Percentiles rank a stretch among this genome's conserved stretches.
Evolutionary conservation across 805 yeast species (phyloP).

Genomic region (Priceomyces carsonii): DNA sequence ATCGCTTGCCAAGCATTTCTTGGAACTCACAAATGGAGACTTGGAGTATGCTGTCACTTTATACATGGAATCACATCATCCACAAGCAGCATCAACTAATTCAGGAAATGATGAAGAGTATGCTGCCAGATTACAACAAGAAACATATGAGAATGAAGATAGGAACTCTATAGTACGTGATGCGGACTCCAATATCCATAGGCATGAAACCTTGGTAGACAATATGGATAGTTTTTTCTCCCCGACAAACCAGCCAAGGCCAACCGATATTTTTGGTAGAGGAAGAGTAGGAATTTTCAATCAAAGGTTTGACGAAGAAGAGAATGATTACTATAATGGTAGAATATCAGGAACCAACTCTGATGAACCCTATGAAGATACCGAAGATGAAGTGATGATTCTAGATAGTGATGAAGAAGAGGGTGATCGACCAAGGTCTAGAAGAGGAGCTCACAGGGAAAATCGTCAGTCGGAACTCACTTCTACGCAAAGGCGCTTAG

Average conservation of each 20-base stretch:
- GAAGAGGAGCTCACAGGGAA: conserved; percentile 28
- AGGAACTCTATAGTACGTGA: conserved; percentile 31
- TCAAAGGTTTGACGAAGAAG: conserved; percentile 49
- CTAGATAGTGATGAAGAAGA: conserved; percentile 29
- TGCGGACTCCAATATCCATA: conserved; percentile 76
- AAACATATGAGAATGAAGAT: conserved; percentile 49
- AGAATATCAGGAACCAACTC: conserved; percentile 19
- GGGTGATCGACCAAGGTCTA: conserved; percentile 19
- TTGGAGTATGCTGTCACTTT: conserved; percentile 83
- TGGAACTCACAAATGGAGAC: conserved; percentile 76
- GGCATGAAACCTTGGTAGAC: conserved; percentile 76
- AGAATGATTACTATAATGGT: conserved; percentile 22
- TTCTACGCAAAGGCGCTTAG: conserved; percentile 66
- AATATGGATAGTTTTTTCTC: conserved; percentile 14
- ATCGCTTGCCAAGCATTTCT: conserved; percentile 67
- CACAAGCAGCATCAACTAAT: conserved; percentile 8
- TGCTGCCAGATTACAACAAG: conserved; percentile 64
- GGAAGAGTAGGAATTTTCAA: conserved; percentile 59
- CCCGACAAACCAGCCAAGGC: conserved; percentile 15
- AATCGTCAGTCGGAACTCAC: conserved; percentile 35
- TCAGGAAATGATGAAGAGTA: conserved; percentile 45
- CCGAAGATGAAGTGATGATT: conserved; percentile 28
- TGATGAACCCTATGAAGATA: conserved; percentile 22
- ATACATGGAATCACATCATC: conserved; percentile 60
- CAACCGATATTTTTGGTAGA: conserved; percentile 49